These are phyloP conservation scores for Cytospora piceicola DNA, from an alignment of 2,329 filamentous ascomycete genomes.

Conservation along the genomic window DNA sequence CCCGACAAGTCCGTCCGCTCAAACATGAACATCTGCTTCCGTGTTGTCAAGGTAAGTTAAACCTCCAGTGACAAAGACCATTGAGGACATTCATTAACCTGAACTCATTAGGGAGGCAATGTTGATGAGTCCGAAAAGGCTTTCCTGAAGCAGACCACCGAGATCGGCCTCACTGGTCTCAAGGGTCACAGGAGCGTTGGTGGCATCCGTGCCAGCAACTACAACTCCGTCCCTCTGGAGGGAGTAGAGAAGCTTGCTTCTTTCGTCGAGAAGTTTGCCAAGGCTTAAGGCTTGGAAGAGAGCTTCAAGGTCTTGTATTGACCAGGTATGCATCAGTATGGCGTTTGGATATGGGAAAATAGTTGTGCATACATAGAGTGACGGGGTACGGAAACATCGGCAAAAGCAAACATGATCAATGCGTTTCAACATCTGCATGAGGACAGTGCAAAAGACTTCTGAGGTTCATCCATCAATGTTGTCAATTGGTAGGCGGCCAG, in stretches of 20 bases:
- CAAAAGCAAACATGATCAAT: background rate
- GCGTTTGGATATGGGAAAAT: conserved; percentile 9
- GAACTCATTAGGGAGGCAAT: conserved; percentile 49
- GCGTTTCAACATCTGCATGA: conserved; percentile 10
- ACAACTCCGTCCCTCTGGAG: conserved; percentile 77
- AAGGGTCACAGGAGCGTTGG: conserved; percentile 89
- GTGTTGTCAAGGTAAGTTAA: conserved; percentile 57
- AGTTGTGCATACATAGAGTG: background rate
- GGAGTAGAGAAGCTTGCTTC: conserved; percentile 69
- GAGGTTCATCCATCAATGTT: background rate
- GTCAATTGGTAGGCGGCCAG: background rate
- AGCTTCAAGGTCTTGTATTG: background rate
- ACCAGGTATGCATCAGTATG: conserved; percentile 11
- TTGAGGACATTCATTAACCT: conserved; percentile 5
- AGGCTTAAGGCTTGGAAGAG: conserved; percentile 34
- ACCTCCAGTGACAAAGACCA: background rate
- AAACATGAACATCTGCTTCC: conserved; percentile 95
- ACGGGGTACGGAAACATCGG: background rate
- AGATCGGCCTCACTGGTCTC: conserved; percentile 72
- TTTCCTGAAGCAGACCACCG: conserved; percentile 75
- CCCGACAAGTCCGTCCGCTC: conserved; percentile 77
- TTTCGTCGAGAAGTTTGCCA: conserved; percentile 63
- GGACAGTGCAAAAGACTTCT: background rate
- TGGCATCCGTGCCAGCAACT: conserved; percentile 85
- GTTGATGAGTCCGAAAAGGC: conserved; percentile 73